These are phyloP conservation scores for Acacia confusa DNA, from an alignment of 306 rosid genomes.

Conservation along the genomic window DNA sequence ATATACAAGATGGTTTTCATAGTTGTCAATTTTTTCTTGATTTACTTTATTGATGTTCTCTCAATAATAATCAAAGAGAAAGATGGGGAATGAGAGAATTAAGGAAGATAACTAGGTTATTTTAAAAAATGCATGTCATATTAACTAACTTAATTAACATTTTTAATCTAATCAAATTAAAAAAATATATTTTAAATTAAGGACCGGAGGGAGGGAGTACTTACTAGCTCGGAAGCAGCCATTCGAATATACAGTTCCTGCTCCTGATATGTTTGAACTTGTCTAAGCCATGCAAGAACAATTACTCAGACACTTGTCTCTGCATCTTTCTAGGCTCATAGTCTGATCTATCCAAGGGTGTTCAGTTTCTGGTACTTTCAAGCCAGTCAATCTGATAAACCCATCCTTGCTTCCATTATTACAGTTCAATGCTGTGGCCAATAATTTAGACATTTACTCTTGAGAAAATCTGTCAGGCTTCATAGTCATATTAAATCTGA, in stretches of 20 bases:
- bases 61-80: too few relatives aligned
- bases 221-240: conserved; percentile 27
- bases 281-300: conserved; percentile 40
- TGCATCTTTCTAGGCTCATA: background rate
- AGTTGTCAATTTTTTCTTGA: too few relatives aligned
- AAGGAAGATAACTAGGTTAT: too few relatives aligned
- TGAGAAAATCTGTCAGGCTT: conserved; percentile 13
- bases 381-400: conserved; percentile 1
- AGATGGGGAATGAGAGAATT: too few relatives aligned
- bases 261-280: background rate
- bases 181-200: too few relatives aligned
- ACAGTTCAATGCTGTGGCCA: conserved; percentile 36
- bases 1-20: too few relatives aligned
- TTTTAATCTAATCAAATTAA: background rate
- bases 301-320: conserved; percentile 21
- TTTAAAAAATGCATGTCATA: too few relatives aligned
- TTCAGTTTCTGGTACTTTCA: conserved; percentile 30
- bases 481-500: background rate
- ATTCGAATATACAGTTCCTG: conserved; percentile 20
- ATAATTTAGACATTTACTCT: conserved; percentile 12
- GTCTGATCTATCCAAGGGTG: conserved; percentile 10
- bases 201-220: too few relatives aligned
- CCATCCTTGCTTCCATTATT: background rate
- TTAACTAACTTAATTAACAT: too few relatives aligned
- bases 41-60: too few relatives aligned